Base-by-base conservation (phyloP, 805 yeast genomes). In the Kuraishia capsulata region DNA sequence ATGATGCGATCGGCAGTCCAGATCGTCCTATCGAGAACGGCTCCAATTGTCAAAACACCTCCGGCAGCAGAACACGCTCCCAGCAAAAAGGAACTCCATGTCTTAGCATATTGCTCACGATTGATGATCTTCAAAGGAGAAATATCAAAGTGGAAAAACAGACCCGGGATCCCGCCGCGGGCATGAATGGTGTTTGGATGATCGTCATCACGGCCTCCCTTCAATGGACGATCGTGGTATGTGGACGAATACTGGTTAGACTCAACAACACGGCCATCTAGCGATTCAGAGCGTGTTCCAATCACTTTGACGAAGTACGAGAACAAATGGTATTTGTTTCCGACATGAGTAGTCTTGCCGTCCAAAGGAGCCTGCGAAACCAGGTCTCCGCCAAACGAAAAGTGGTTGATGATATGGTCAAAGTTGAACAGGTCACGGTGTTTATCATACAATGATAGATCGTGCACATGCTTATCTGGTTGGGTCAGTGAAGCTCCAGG, bases 171-270 rank as follows among this genome's bases (percentile, higher is more conserved):
- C 5, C 98, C 98, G 14, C 97, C 96, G 39, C 76, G 65, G 2
- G 81, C 73, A 46, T 83, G 92, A 19, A 80, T 45, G 0, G 96
- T 86, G 56, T 86, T 80, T 33, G 88, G 89, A 60, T 92, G 96
- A 55, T 90, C 97, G 18, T 72, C 82, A 53, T 90, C 98, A 42
- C 81, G 69, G 24, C 97, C 98, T 16, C 97, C 97, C 17, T 35
- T 45, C 24, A 88, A 56, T 6, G 96, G 90, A 46, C 97, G 73
- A 50, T 84, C 89, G 58, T 92, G 98, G 38, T 73, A 71, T 1
- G 96, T 87, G 8, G 82, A 90, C 2, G 90, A 77, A 62, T 86
- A 89, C 61, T 90, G 97, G 54, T 92, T 87, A 2, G 97, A 85
- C 44, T 85, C 95, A 5, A 79, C 44, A 26, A 53, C 54, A 5